Evolutionary conservation across 163 green algal genomes (phyloP), one percentile per base, ranked within the genome.

Genomic region (Prototheca wickerhamii): DNA sequence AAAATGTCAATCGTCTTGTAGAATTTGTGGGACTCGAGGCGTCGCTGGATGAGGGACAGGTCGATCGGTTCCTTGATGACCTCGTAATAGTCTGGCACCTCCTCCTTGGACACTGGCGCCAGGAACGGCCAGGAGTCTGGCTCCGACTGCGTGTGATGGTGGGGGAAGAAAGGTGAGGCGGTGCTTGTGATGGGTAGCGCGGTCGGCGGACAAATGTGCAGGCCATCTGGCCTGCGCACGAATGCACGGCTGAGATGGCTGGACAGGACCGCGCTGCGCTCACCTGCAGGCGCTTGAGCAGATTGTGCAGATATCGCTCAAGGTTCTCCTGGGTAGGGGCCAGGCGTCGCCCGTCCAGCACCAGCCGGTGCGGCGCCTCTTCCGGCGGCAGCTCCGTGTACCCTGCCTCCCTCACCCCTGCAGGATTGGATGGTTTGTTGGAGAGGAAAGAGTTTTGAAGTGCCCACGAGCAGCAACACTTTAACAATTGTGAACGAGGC

Each of bases 1-100:
- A 97, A 95, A 26, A 95, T 93, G 63, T 96, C 86, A 5, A 97
- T 75, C 0, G 77, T 91, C 32, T 84, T 35, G 83, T 98, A 98
- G 64, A 87, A 95, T 40, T 63, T 49, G 3, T 73, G 67, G 0
- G 20, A 61, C 17, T 77, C 46, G 42, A 97, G 65, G 4, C 87
- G 79, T 63, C 75, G 46, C 50, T 79, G 21, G 44, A 89, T 82
- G 15, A 63, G 66, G 15, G 52, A 65, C 26, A 92, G 52, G 53
- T 92, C 83, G 42, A 92, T 74, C 4, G 85, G 85, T 53, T 89
- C 70, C 68, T 83, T 91, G 63, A 97, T 87, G 59, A 96, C 70
- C 43, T 90, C 78, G 46, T 95, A 91, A 78, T 98, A 98, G 73
- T 98, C 91, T 1, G 88, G 78, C 37, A 95, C 93, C 33, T 96